Percentiles rank a stretch among this genome's conserved stretches.
phyloP scores from a whole-genome alignment of 768 basidiomycete genomes.

The Lentinula lateritia region DNA sequence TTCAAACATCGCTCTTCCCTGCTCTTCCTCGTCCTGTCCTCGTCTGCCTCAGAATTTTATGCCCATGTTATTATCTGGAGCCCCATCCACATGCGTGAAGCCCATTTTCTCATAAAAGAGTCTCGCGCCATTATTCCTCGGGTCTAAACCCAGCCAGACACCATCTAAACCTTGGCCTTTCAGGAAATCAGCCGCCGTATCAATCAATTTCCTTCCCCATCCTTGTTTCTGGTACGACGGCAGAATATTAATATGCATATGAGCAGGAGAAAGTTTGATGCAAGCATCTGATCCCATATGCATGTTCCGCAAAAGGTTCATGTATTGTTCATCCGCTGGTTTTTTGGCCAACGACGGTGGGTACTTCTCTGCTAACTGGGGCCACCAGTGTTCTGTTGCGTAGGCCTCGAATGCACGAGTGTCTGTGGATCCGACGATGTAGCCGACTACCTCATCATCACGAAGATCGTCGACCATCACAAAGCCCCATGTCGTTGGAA shows the following conservation, averaged over 20 bases:
- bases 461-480: constrained; percentile 52
- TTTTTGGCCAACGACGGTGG: constrained; percentile 28
- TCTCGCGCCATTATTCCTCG: constrained; percentile 53
- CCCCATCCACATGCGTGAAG: constrained; percentile 52
- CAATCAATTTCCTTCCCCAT: constrained; percentile 65
- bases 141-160: constrained; percentile 68
- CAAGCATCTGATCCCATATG: constrained; percentile 43
- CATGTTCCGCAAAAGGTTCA: constrained; percentile 36
- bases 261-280: constrained; percentile 63
- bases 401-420: constrained; percentile 59
- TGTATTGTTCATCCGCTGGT: constrained; percentile 39
- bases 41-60: constrained; percentile 35
- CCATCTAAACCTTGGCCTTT: constrained; percentile 37
- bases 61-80: constrained; percentile 46
- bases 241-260: constrained; percentile 72
- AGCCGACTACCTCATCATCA: constrained; percentile 55
- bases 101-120: constrained; percentile 60
- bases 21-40: too few species aligned
- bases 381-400: constrained; percentile 61
- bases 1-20: background rate
- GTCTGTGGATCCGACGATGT: constrained; percentile 62
- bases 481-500: constrained; percentile 68
- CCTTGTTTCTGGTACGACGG: constrained; percentile 61
- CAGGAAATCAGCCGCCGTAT: constrained; percentile 47
- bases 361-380: constrained; percentile 52